Percentiles rank a stretch among this genome's conserved stretches.
Conservation (phyloP, 352 stramenopile species). For the Phytophthora palmivora region DNA sequence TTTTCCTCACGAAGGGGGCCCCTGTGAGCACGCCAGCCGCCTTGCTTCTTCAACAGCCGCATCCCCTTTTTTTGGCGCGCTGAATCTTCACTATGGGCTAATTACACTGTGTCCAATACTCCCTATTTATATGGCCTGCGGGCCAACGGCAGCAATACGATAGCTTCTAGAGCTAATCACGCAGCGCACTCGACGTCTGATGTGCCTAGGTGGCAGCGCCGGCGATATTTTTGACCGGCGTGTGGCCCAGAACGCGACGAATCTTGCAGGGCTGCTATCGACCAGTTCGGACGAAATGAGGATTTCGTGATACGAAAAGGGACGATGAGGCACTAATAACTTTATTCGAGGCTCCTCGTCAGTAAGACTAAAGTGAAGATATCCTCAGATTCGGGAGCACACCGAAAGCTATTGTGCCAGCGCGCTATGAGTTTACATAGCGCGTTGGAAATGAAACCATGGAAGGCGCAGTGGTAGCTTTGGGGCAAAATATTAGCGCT, state of each 20-base stretch:
- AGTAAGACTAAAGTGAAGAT: background rate
- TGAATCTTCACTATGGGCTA: slow-evolving; percentile 30
- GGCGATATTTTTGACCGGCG: slow-evolving; percentile 27
- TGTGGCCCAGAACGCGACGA: slow-evolving; percentile 4
- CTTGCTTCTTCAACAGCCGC: slow-evolving; percentile 22
- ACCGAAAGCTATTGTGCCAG: too few species aligned
- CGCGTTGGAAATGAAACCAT: too few species aligned
- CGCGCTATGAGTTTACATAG: too few species aligned
- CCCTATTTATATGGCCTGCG: slow-evolving; percentile 34
- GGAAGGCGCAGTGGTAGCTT: too few species aligned
- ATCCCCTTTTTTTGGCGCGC: slow-evolving; percentile 2
- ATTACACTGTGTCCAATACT: slow-evolving; percentile 26
- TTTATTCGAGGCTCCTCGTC: too few species aligned
- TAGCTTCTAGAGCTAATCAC: background rate
- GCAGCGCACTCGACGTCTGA: background rate
- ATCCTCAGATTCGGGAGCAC: background rate
- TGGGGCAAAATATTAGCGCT: too few species aligned
- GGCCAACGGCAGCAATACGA: slow-evolving; percentile 5
- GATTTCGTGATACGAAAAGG: background rate
- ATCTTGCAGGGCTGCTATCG: background rate
- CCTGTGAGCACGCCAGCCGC: background rate
- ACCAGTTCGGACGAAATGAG: slow-evolving; percentile 14
- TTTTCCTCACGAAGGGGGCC: slow-evolving; percentile 6
- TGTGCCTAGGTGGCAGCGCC: slow-evolving; percentile 1
- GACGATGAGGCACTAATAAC: too few species aligned